Conservation (phyloP, 1,284 basidiomycete species). For the Ceratorhiza oryzae-sativae region DNA sequence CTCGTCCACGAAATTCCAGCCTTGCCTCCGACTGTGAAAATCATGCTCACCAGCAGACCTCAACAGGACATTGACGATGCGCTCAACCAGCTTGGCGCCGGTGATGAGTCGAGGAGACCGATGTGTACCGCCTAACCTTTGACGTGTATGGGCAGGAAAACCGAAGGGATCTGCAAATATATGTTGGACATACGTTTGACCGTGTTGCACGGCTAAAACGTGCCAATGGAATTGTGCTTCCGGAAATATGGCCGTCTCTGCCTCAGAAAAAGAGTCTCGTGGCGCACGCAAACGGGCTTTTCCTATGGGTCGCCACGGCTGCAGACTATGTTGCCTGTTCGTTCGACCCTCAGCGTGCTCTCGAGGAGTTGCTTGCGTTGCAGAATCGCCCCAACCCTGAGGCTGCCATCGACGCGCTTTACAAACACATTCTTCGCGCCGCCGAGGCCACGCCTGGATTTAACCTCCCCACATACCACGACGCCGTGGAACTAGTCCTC, state of each 20-base stretch:
- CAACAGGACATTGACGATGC: slow-evolving; percentile 25
- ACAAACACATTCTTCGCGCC: not conserved
- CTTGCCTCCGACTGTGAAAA: slow-evolving; percentile 4
- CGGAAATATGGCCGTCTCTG: slow-evolving; percentile 23
- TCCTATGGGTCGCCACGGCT: slow-evolving; percentile 20
- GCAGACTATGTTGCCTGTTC: slow-evolving; percentile 10
- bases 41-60: slow-evolving; percentile 30
- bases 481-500: not conserved
- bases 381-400: slow-evolving; percentile 11
- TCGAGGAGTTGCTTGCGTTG: not conserved
- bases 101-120: slow-evolving; percentile 1
- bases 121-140: slow-evolving; percentile 25
- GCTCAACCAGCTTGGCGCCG: slow-evolving; percentile 4
- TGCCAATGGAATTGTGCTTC: not conserved
- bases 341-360: not conserved
- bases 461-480: slow-evolving; percentile 8
- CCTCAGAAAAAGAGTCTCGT: slow-evolving; percentile 7
- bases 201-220: not conserved
- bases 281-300: slow-evolving; percentile 22
- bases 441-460: not conserved
- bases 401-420: slow-evolving; percentile 24
- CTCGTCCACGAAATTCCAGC: slow-evolving; percentile 11
- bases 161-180: not conserved
- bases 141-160: slow-evolving; percentile 31
- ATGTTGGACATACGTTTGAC: not conserved